Conservation (phyloP, 75 land plant genomes). For the Ceratopteris richardii region DNA sequence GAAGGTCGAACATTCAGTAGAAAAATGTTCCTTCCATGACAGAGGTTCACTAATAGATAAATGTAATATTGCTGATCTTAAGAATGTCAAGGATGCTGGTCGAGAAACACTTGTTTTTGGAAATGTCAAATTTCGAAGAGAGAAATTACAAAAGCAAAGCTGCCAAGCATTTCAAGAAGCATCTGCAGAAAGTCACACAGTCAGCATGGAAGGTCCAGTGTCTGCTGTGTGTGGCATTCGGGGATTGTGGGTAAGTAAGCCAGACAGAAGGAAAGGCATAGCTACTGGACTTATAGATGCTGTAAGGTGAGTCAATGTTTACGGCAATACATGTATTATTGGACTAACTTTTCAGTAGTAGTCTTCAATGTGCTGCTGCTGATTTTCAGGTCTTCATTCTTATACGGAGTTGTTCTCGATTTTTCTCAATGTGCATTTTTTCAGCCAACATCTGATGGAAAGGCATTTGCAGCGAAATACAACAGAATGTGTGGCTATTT, state of each 20-base stretch:
- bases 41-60: too few relatives aligned
- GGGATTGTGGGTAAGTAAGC: constrained; percentile 74
- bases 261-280: constrained; percentile 60
- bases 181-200: constrained; percentile 26
- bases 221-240: constrained; percentile 73
- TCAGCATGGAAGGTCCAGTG: constrained; percentile 51
- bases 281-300: constrained; percentile 76
- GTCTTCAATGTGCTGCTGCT: not conserved
- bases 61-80: too few relatives aligned
- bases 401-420: constrained; percentile 31
- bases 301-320: constrained; percentile 41
- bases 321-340: not conserved
- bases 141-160: constrained; percentile 4
- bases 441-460: constrained; percentile 64
- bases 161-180: not conserved
- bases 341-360: not conserved
- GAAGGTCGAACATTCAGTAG: too few relatives aligned
- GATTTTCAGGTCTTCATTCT: constrained; percentile 53
- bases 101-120: constrained; percentile 46
- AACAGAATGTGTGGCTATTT: constrained; percentile 35
- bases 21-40: too few relatives aligned
- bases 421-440: constrained; percentile 63
- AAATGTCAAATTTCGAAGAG: constrained; percentile 41
- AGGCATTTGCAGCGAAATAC: constrained; percentile 60
- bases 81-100: not conserved